Percentiles rank a stretch among this genome's conserved stretches.
Evolutionary conservation across 257 asterid genomes (phyloP).

Genomic region (Ligustrum vulgare): DNA sequence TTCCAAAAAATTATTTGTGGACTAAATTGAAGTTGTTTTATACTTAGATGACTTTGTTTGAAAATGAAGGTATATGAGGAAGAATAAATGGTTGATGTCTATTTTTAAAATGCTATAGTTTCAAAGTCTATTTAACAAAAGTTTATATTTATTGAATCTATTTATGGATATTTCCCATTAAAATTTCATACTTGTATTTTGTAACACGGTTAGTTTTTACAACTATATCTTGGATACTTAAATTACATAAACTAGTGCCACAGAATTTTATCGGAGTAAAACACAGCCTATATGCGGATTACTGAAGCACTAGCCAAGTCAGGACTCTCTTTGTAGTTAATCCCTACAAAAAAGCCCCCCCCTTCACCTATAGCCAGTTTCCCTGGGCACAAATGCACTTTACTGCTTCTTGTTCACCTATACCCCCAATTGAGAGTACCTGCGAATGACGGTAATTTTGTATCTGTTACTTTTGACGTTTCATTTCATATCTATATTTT

Average conservation of each 20-base stretch:
- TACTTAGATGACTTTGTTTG: no score
- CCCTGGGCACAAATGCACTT: conserved; percentile 91
- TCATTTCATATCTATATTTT: not conserved
- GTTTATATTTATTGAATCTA: no score
- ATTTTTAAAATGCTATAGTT: no score
- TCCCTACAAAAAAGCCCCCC: conserved; percentile 89
- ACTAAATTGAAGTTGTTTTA: no score
- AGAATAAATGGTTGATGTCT: no score
- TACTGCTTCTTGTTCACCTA: conserved; percentile 39
- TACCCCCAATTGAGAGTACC: conserved; percentile 64
- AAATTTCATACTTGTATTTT: no score
- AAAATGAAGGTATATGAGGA: no score
- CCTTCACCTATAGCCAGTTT: conserved; percentile 95
- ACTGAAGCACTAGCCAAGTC: conserved; percentile 74
- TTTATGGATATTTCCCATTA: no score
- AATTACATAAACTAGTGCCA: not conserved
- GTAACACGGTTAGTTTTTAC: no score
- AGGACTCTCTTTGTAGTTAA: conserved; percentile 58
- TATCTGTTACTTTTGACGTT: not conserved
- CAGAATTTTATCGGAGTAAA: not conserved
- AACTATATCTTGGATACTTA: not conserved
- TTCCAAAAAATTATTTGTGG: no score
- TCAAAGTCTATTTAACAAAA: no score
- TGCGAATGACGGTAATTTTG: conserved; percentile 20
- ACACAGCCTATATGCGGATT: conserved; percentile 57